Conservation (phyloP, 345 rosid species). For the Geranium rotundifolium region DNA sequence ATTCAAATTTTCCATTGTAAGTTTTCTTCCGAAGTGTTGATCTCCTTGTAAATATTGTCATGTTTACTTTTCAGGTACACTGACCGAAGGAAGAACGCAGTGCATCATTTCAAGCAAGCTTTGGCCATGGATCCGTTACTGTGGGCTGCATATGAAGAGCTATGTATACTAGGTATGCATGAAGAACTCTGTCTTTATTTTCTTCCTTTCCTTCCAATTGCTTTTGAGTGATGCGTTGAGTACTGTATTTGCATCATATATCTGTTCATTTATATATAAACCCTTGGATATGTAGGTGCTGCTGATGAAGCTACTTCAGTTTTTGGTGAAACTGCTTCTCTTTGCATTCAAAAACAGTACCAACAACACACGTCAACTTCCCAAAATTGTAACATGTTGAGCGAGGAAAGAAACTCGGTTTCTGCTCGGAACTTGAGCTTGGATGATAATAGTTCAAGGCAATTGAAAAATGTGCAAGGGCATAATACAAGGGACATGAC, state of each 20-base stretch:
- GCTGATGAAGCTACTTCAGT: slow-evolving; percentile 78
- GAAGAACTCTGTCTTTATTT: not conserved
- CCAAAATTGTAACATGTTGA: slow-evolving; percentile 27
- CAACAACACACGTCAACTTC: slow-evolving; percentile 34
- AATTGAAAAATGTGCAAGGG: slow-evolving; percentile 53
- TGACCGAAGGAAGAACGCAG: slow-evolving; percentile 72
- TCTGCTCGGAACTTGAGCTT: slow-evolving; percentile 25
- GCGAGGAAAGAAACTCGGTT: slow-evolving; percentile 50
- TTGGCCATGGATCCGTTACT: slow-evolving; percentile 79
- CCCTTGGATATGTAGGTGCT: slow-evolving; percentile 36
- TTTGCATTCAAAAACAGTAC: slow-evolving; percentile 76
- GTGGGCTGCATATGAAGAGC: slow-evolving; percentile 94
- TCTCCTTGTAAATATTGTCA: not conserved
- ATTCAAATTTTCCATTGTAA: no score
- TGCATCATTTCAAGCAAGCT: slow-evolving; percentile 74
- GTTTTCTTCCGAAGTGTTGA: no score
- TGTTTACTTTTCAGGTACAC: slow-evolving; percentile 56
- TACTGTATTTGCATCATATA: no score
- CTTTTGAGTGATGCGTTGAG: not conserved
- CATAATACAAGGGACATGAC: slow-evolving; percentile 62
- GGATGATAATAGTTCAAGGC: slow-evolving; percentile 64
- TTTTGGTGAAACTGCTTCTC: slow-evolving; percentile 87
- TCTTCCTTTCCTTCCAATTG: slow-evolving; percentile 1
- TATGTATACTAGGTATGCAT: slow-evolving; percentile 70
- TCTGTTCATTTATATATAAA: no score